Percentiles rank a stretch among this genome's conserved stretches.
Evolutionary conservation across 345 rosid genomes (phyloP).

Genomic region (Leavenworthia alabamica): DNA sequence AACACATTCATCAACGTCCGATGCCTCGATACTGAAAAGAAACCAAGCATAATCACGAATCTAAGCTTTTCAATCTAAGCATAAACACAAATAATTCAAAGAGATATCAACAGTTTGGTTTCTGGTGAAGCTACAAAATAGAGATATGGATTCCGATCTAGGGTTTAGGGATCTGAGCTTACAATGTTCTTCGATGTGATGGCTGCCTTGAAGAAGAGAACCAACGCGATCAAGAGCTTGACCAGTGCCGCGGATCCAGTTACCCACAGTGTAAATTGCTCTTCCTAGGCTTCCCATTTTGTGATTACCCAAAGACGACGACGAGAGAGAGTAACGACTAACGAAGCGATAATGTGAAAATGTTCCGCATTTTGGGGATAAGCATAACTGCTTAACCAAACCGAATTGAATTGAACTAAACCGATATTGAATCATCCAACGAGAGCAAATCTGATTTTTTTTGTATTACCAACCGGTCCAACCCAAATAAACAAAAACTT

Average conservation of each 20-base stretch:
- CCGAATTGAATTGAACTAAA: too few species aligned
- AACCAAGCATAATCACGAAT: not conserved
- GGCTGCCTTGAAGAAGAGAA: slow-evolving; percentile 73
- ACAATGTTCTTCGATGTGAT: slow-evolving; percentile 71
- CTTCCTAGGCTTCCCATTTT: slow-evolving; percentile 88
- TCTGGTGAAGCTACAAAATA: not conserved
- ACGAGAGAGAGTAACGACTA: too few species aligned
- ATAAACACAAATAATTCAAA: too few species aligned
- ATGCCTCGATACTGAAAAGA: slow-evolving; percentile 72
- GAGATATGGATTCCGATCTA: slow-evolving; percentile 23
- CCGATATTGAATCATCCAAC: too few species aligned
- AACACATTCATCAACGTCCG: slow-evolving; percentile 87
- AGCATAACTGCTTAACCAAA: too few species aligned
- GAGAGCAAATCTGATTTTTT: too few species aligned
- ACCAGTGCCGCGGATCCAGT: slow-evolving; percentile 92
- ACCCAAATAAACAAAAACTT: too few species aligned
- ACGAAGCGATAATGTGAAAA: not conserved
- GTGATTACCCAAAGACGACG: too few species aligned
- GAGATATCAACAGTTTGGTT: too few species aligned
- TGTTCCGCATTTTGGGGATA: not conserved
- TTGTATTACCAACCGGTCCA: too few species aligned
- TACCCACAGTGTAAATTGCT: slow-evolving; percentile 78
- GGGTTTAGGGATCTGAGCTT: slow-evolving; percentile 22
- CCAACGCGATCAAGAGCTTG: slow-evolving; percentile 94
- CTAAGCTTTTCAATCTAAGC: not conserved